Conservation (phyloP, 768 basidiomycete species). For the Suillus spraguei region DNA sequence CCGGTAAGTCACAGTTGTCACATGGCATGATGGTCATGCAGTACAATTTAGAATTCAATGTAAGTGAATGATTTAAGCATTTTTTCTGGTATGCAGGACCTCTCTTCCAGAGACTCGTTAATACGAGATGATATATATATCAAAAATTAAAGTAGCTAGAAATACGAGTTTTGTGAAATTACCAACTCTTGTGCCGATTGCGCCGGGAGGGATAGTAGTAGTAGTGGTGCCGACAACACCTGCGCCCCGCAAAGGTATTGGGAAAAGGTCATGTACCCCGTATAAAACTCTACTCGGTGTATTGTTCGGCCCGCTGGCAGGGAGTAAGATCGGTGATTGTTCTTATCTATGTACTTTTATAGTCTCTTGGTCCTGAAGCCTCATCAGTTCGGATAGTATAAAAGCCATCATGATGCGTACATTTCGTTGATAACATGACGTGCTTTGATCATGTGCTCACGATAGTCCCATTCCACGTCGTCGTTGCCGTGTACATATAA, state of each 20-base stretch:
- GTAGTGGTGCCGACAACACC: neutral
- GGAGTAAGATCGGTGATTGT: neutral
- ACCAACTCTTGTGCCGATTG: neutral
- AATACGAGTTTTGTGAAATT: neutral
- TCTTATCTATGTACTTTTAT: neutral
- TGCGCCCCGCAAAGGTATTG: neutral
- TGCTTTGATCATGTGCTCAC: constrained; percentile 10
- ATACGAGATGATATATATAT: neutral
- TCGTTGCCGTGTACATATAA: constrained; percentile 17
- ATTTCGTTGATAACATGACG: neutral
- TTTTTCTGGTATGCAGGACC: too few relatives aligned
- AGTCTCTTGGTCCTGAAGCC: too few relatives aligned
- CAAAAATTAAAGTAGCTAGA: neutral
- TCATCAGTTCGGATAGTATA: neutral
- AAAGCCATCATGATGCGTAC: neutral
- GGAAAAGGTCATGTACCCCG: too few relatives aligned
- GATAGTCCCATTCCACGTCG: constrained; percentile 13
- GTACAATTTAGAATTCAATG: too few relatives aligned
- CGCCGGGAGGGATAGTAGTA: neutral
- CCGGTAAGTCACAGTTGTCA: too few relatives aligned
- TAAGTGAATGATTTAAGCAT: too few relatives aligned
- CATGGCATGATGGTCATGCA: too few relatives aligned
- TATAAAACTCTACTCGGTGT: too few relatives aligned
- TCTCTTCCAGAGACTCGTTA: too few relatives aligned
- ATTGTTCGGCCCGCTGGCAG: neutral